Percentiles rank a stretch among this genome's conserved stretches.
These are phyloP conservation scores for Diaporthe humulicola DNA, from an alignment of 2,329 filamentous ascomycete genomes.

Conservation along the genomic window DNA sequence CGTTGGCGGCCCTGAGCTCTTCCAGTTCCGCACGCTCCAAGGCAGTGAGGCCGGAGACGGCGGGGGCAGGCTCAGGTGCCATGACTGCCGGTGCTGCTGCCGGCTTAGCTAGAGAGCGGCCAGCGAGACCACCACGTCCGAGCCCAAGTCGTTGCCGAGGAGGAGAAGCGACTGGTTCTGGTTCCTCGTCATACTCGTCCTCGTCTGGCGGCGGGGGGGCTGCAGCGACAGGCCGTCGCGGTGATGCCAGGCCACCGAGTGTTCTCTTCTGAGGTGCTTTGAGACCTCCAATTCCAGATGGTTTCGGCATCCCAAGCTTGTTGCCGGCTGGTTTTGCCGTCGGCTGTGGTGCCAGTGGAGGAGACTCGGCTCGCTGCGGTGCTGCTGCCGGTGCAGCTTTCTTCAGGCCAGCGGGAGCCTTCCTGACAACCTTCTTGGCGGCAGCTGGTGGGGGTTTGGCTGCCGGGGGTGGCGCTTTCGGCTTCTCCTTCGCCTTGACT, in stretches of 20 bases:
- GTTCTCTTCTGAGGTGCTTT: conserved; percentile 72
- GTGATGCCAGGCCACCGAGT: conserved; percentile 64
- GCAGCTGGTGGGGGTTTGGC: conserved; percentile 64
- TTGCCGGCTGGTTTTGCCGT: conserved; percentile 64
- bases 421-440: conserved; percentile 65
- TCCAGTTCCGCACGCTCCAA: conserved; percentile 94
- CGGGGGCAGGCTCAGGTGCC: conserved; percentile 68
- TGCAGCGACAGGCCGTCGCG: conserved; percentile 62
- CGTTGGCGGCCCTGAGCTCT: conserved; percentile 86
- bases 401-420: conserved; percentile 58
- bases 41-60: conserved; percentile 74
- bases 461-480: conserved; percentile 79
- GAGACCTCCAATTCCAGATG: conserved; percentile 66
- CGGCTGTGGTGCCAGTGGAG: conserved; percentile 70
- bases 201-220: conserved; percentile 65
- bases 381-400: conserved; percentile 57
- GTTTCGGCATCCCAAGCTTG: conserved; percentile 69
- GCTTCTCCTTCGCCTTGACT: conserved; percentile 92
- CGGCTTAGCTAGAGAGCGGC: conserved; percentile 86
- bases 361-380: conserved; percentile 57
- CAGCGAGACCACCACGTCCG: conserved; percentile 86
- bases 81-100: conserved; percentile 61
- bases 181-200: conserved; percentile 59
- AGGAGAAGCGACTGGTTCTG: conserved; percentile 50
- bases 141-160: conserved; percentile 76